Base-by-base conservation (phyloP, 352 stramenopile genomes). In the Phytophthora quininea region DNA sequence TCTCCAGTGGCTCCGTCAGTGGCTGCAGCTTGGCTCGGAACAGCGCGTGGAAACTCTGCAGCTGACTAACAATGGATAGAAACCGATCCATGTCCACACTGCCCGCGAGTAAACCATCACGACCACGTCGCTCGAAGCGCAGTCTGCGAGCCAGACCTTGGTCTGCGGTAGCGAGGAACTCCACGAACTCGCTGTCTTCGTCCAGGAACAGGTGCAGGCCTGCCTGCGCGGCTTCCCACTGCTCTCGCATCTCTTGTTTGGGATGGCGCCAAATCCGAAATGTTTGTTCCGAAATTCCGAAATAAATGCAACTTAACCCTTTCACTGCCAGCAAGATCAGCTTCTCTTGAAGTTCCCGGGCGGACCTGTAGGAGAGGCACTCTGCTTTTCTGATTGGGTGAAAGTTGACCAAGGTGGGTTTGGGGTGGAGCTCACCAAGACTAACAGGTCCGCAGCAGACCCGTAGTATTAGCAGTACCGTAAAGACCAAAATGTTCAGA, bases 21-120 rank as follows among this genome's bases (percentile, higher is more conserved):
- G 37, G n/a, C 37, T 69, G 66, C 33, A 78, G 38, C 53, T 76
- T 81, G 2, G n/a, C 33, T 27, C 74, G 69, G 59, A 78, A 81
- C 10, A 76, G 38, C 14, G 15, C 8, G n/a, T 81, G 73, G 12
- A 76, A 46, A 35, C 63, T 45, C 10, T 12, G 58, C 29, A 81
- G 58, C 32, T 72, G 69, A 8, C 47, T 29, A 32, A 52, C 56
- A 46, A 58, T 37, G 42, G 75, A 58, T 12, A 76, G 45, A 37
- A 81, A 74, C 33, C 55, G 55, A 48, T 72, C 55, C 47, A 77
- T 68, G 30, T 11, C 48, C 38, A 66, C 24, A n/a, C 43, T 69
- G 2, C 60, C 32, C 27, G 67, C 12, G 48, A 71, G 59, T 37
- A 42, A 37, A 56, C 56, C 69, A 9, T 35, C 37, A 50, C 33